Base-by-base conservation (phyloP, 306 rosid species). In the Senna siamea region DNA sequence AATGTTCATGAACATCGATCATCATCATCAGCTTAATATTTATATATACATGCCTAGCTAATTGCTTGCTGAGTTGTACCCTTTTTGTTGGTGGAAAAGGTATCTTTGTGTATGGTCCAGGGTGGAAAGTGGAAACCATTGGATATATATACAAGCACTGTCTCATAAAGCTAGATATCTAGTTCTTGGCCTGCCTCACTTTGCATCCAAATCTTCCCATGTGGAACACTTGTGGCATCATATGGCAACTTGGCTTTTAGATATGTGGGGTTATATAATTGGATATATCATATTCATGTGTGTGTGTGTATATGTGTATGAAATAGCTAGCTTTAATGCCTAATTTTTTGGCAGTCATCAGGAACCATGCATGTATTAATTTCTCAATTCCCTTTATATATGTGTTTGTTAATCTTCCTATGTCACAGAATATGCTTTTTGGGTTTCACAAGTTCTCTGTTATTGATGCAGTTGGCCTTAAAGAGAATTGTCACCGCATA, bases 231-330 rank as follows among this genome's bases (percentile, higher is more conserved):
- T 41, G 52, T 35, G 69, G 20, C 55, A 59, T 68, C 76, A 53
- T 51, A 69, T 74, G 55, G 70, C 70, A 76, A 70, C 66, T 66
- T 71, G 81, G 69, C 72, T 63, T 61, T 34, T 35, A 46, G 76
- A 68, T 69, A 52, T 61, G 19, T 59, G 12, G 68, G n/a, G n/a
- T n/a, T n/a, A n/a, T n/a, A 34, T 50, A 48, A 68, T 74, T 50
- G 43, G 46, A 58, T 15, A 61, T 69, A 44, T 48, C 55, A 44
- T 74, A 37, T 37, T 4, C 5, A 41, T 41, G 6, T 7, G 6
- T 41, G 13, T 41, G 5, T 38, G 5, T 38, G 5, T 38, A 38
- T 38, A 41, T 41, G 7, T 41, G 7, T 41, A 41, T 41, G 12
- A 19, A 26, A 26, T 26, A 26, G 30, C 30, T 26, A 26, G 30